Base-by-base conservation (phyloP, 495 filamentous ascomycete genomes). In the Penicillium nucicola region DNA sequence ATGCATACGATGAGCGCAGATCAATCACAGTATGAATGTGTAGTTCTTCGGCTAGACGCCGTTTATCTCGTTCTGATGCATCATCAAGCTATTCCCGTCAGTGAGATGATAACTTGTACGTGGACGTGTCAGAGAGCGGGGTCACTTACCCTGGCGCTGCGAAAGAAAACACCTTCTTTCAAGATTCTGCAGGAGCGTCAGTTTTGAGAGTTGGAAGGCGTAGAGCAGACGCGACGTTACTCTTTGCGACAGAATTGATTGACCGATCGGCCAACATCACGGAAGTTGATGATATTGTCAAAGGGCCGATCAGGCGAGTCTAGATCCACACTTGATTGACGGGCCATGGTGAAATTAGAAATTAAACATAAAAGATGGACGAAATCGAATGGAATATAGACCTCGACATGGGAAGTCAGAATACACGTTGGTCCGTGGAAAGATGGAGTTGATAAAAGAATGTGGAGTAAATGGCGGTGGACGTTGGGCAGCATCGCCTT, bases 201-300 rank as follows among this genome's bases (percentile, higher is more conserved):
- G 46, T n/a, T n/a, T 35, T 19, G 47, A 44, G 41, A 18, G 45
- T 14, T 19, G 18, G n/a, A 39, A 15, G 19, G 12, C 3, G 1
- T 6, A 5, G 7, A 32, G n/a, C 18, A 39, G 38, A 32, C 31
- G 20, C 34, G 14, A 52, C 75, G n/a, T 58, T 69, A 85, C 84
- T 74, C 73, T 37, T 68, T 64, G 3, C 77, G 77, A 15, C 76
- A 56, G 35, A 77, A 75, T 18, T 74, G 64, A 50, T 93, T 93
- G 48, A 92, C 73, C 11, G 82, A 83, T 46, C 76, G 70, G n/a
- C 84, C 90, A 47, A 93, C 85, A 77, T 95, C 90, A 31, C 90
- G 83, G 67, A 95, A 92, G 63, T 95, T 93, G 64, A 88, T 73
- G 52, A 92, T 81, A 34, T 76, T 83, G 43, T 86, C 75, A 52